Evolutionary conservation across 2,329 filamentous ascomycete species (phyloP).

Genomic region (Thermothelomyces thermophilus): DNA sequence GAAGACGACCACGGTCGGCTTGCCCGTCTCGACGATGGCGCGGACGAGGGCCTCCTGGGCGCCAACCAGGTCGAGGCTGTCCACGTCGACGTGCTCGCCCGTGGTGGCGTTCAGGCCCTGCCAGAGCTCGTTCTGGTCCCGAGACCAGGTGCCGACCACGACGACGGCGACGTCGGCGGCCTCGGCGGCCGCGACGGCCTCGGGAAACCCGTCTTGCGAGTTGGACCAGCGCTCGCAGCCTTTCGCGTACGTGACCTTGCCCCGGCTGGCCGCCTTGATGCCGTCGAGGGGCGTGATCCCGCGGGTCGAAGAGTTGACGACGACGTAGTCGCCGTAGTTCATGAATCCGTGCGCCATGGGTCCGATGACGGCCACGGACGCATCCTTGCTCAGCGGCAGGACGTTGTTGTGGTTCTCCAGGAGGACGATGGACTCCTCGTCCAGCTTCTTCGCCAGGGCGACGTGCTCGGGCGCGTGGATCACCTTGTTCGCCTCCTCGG

Average conservation of each 20-base stretch:
- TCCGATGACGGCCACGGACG: constrained; percentile 66
- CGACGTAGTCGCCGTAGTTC: constrained; percentile 72
- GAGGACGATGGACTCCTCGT: constrained; percentile 56
- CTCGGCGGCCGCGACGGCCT: constrained; percentile 58
- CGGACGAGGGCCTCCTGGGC: constrained; percentile 61
- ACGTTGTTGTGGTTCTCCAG: constrained; percentile 51
- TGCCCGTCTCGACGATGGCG: constrained; percentile 60
- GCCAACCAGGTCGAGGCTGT: constrained; percentile 59
- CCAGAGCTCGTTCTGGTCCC: constrained; percentile 68
- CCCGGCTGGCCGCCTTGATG: constrained; percentile 54
- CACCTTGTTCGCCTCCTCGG: constrained; percentile 47
- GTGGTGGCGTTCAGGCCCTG: constrained; percentile 64
- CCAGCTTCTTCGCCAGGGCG: constrained; percentile 54
- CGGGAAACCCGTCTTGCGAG: constrained; percentile 59
- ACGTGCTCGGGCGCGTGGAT: constrained; percentile 57
- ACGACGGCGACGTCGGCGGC: constrained; percentile 66
- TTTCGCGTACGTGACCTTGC: constrained; percentile 58
- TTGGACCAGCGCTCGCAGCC: constrained; percentile 69
- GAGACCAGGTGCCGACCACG: constrained; percentile 68
- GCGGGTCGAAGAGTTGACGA: constrained; percentile 54
- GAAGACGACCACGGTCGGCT: constrained; percentile 61
- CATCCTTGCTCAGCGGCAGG: constrained; percentile 53
- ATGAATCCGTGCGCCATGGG: constrained; percentile 67
- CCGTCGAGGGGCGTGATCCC: constrained; percentile 66
- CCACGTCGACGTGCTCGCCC: constrained; percentile 64